phyloP scores from a whole-genome alignment of 495 filamentous ascomycete species.

The Acidiella bohemica region DNA sequence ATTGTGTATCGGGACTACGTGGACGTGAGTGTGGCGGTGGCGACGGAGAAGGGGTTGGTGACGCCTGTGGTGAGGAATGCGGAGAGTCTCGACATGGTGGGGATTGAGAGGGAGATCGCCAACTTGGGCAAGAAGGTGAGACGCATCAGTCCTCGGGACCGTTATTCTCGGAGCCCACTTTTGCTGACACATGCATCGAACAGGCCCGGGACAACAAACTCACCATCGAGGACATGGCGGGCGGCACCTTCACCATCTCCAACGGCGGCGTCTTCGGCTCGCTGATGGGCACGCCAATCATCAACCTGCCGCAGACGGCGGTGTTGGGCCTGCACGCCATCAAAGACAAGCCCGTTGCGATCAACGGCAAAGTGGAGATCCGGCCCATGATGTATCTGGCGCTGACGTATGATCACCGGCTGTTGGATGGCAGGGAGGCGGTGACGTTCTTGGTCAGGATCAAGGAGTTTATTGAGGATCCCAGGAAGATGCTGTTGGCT shows the following conservation, averaged over 20 bases:
- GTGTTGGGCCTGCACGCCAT: conserved; percentile 96
- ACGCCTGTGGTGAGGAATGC: conserved; percentile 93
- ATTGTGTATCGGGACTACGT: conserved; percentile 98
- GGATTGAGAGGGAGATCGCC: conserved; percentile 83
- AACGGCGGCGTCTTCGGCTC: conserved; percentile 72
- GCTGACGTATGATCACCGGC: conserved; percentile 90
- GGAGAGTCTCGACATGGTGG: conserved; percentile 73
- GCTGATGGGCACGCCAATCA: conserved; percentile 97
- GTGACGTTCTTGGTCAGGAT: conserved; percentile 94
- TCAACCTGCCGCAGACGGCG: conserved; percentile 91
- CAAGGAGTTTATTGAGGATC: conserved; percentile 76
- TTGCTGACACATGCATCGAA: neutral
- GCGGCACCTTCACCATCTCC: conserved; percentile 97
- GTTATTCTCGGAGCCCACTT: too few species aligned
- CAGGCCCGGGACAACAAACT: conserved; percentile 90
- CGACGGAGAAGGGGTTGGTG: conserved; percentile 93
- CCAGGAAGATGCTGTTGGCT: conserved; percentile 72
- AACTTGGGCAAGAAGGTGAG: conserved; percentile 85
- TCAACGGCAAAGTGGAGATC: conserved; percentile 87
- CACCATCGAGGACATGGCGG: conserved; percentile 99
- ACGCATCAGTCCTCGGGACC: too few species aligned
- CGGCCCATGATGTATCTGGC: conserved; percentile 99
- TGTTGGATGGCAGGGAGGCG: conserved; percentile 89
- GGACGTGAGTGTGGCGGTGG: conserved; percentile 92
- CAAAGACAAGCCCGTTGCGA: conserved; percentile 79